Base-by-base conservation (phyloP, 2,329 filamentous ascomycete genomes). In the Botrytis pseudocinerea region DNA sequence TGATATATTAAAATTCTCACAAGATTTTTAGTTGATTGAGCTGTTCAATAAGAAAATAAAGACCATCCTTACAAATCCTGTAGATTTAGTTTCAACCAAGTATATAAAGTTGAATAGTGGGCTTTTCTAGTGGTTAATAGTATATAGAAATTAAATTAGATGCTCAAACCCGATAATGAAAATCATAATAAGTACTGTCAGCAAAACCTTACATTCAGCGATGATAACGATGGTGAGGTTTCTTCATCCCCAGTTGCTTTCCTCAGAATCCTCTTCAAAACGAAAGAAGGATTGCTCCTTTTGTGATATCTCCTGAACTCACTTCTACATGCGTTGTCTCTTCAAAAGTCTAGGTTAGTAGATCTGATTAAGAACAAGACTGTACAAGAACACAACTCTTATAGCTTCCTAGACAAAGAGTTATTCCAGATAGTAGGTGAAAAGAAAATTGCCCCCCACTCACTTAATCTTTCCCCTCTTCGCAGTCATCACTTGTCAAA, bases 301-400 rank as follows among this genome's bases (percentile, higher is more conserved):
- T 3, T 28, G 1, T 2, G 28, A 1, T 2, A 32, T 57, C 18
- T 2, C 14, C 0, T 3, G 8, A 28, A 57, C 51, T 57, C 14
- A 18, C n/a, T 9, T n/a, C 12, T 16, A 9, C 1, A n/a, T 7
- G 2, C 2, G 8, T 40, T 16, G 7, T 4, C 7, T 14, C 22
- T n/a, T 40, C 7, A 5, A 1, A 1, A 1, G 22, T 3, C 0
- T 3, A 61, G 25, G 0, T 12, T 9, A 10, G 2, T 12, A 61
- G 1, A 25, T n/a, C 22, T 16, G 22, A n/a, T 61, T 3, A 16
- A 10, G 3, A 6, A 16, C 14, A n/a, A 16, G 14, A 18, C 2
- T 2, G 8, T n/a, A 14, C 2, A 25, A 9, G 7, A 16, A 61
- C 4, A 61, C 22, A 9, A 2, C 0, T n/a, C 6, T 61, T n/a